Evolutionary conservation across 2,329 filamentous ascomycete genomes (phyloP).

Genomic region (Amauroascus niger): DNA sequence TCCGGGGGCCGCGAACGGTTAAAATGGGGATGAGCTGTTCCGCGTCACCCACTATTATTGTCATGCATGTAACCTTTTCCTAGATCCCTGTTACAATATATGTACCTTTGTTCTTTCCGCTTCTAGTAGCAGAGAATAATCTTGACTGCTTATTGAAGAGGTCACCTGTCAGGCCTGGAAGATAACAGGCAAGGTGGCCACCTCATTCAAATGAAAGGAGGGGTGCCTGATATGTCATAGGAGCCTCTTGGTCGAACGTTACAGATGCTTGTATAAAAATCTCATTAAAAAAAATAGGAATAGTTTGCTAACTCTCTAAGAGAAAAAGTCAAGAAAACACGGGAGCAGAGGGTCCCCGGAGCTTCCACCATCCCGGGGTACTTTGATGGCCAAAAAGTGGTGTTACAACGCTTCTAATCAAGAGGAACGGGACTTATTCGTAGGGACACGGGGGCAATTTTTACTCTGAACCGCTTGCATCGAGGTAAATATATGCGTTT

Average conservation of each 20-base stretch:
- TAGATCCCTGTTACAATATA: conserved; percentile 5
- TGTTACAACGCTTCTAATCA: not conserved
- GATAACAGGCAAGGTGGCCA: not conserved
- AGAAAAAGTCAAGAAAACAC: not conserved
- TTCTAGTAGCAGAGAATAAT: not conserved
- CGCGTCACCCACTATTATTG: not conserved
- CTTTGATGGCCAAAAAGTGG: not conserved
- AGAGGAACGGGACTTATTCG: not conserved
- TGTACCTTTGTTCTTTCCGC: not conserved
- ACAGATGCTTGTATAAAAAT: not conserved
- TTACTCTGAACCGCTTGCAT: not conserved
- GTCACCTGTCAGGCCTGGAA: not conserved
- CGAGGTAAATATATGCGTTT: conserved; percentile 32
- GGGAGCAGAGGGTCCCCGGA: not conserved
- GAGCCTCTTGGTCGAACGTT: not conserved
- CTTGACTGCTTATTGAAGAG: too few relatives aligned
- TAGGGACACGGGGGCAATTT: too few relatives aligned
- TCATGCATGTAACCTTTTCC: conserved; percentile 4
- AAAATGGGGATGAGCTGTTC: not conserved
- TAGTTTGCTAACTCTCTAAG: not conserved
- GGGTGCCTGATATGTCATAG: conserved; percentile 2
- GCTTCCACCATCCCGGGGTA: not conserved
- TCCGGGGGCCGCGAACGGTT: not conserved
- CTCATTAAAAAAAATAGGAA: not conserved
- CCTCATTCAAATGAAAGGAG: not conserved